Base-by-base conservation (phyloP, 306 rosid genomes). In the Lotus japonicus region DNA sequence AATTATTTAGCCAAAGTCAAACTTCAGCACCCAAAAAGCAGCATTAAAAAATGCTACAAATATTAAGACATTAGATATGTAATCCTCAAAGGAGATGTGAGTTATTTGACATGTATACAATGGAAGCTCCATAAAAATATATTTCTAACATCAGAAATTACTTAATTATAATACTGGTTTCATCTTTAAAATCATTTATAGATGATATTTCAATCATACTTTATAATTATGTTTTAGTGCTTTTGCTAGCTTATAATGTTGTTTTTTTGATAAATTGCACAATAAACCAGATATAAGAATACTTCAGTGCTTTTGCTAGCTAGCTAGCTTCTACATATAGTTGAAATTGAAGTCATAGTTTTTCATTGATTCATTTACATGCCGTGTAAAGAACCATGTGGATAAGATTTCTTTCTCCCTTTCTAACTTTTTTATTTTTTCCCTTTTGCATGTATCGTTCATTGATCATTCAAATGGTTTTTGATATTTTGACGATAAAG, bases 371-470 rank as follows among this genome's bases (percentile, higher is more conserved):
- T 80, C 60, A 64, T 43, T 70, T 52, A 11, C 46, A 19, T 72
- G 85, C 21, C 84, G 89, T 89, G 91, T 84, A 83, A 89, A 89
- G 94, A 36, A 6, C 41, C 33, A 36, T 75, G 45, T 26, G 71
- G 89, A 83, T 85, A 83, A 78, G 84, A 81, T 77, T 74, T 80
- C 19, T 26, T 67, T 23, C 4, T 70, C 18, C 18, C 51, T 70
- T 73, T 51, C 52, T 2, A 12, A 18, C 39, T 3, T 49, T 46
- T 49, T 46, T n/a, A n/a, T 76, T 26, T 26, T 26, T 4, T 66
- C 13, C 31, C 44, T 46, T 21, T 64, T 33, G 48, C 75, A 35
- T 60, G 35, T 68, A 57, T 57, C 57, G 44, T 74, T 23, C 71
- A 12, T 14, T 49, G 44, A 68, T 23, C 71, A 12, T 14, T 49